Evolutionary conservation across 768 basidiomycete species (phyloP).

Genomic region (Strobilomyces confusus): DNA sequence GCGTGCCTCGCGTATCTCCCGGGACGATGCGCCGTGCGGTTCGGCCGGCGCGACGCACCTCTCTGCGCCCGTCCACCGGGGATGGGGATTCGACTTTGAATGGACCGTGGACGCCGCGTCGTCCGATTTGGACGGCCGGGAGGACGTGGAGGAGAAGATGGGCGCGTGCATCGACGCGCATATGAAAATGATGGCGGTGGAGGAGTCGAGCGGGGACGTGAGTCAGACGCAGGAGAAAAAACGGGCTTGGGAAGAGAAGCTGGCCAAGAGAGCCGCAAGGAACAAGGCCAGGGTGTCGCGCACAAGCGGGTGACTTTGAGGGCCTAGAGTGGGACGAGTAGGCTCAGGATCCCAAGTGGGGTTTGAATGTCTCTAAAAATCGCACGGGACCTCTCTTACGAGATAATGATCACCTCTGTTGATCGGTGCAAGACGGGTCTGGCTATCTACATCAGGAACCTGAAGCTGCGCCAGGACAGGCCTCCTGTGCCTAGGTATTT

Average conservation of each 20-base stretch:
- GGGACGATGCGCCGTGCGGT: neutral
- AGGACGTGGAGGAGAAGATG: conserved; percentile 60
- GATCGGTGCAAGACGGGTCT: neutral
- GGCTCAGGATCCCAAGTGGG: neutral
- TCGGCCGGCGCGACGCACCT: neutral
- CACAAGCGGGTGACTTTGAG: conserved; percentile 14
- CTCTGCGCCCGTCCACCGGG: conserved; percentile 37
- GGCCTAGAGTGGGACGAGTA: neutral
- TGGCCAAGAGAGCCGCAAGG: conserved; percentile 36
- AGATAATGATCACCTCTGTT: neutral
- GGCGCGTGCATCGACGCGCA: conserved; percentile 62
- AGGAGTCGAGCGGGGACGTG: conserved; percentile 50
- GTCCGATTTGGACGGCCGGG: conserved; percentile 1
- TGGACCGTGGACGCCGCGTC: conserved; percentile 41
- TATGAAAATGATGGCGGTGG: conserved; percentile 38
- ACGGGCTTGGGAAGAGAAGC: conserved; percentile 39
- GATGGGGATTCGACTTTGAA: conserved; percentile 86
- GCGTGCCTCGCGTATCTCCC: neutral
- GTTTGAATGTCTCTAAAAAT: conserved; percentile 10
- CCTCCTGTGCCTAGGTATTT: neutral
- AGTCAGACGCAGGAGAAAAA: conserved; percentile 75
- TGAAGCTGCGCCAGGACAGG: neutral
- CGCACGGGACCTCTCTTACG: neutral
- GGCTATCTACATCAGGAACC: neutral
- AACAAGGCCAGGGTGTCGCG: conserved; percentile 26